phyloP scores from a whole-genome alignment of 306 rosid species.

The Astragalus membranaceus region DNA sequence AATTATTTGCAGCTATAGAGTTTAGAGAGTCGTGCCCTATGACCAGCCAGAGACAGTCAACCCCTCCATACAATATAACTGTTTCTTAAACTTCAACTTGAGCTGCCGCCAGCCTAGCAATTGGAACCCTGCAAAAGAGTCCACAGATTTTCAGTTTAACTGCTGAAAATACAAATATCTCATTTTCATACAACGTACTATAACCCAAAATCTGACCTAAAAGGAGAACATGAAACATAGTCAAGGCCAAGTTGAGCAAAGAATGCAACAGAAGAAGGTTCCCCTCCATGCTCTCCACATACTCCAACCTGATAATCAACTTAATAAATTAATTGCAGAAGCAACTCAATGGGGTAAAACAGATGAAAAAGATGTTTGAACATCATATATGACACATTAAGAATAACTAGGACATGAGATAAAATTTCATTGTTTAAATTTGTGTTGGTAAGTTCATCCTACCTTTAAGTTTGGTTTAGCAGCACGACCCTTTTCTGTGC shows the following conservation, averaged over 20 bases:
- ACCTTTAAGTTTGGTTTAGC: conserved; percentile 83
- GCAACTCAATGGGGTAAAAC: neutral
- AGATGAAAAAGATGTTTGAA: neutral
- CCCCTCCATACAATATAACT: neutral
- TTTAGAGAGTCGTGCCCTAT: conserved; percentile 15
- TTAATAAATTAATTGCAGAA: neutral
- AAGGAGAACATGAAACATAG: conserved; percentile 98
- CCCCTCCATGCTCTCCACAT: conserved; percentile 99
- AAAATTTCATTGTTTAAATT: neutral
- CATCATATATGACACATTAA: neutral
- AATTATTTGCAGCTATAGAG: conserved; percentile 23
- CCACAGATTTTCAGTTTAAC: conserved; percentile 6
- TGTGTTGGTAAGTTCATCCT: neutral
- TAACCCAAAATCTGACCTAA: conserved; percentile 43
- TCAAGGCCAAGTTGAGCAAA: conserved; percentile 90
- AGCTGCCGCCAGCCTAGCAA: conserved; percentile 98
- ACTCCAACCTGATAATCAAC: conserved; percentile 70
- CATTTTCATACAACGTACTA: neutral
- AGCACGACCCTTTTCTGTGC: conserved; percentile 87
- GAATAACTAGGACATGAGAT: neutral
- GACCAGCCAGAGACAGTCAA: neutral
- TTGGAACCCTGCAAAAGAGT: conserved; percentile 66
- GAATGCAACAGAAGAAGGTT: conserved; percentile 92
- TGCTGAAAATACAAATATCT: neutral
- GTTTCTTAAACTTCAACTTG: conserved; percentile 51